phyloP scores from a whole-genome alignment of 2,329 filamentous ascomycete genomes.

The Beauveria bassiana region DNA sequence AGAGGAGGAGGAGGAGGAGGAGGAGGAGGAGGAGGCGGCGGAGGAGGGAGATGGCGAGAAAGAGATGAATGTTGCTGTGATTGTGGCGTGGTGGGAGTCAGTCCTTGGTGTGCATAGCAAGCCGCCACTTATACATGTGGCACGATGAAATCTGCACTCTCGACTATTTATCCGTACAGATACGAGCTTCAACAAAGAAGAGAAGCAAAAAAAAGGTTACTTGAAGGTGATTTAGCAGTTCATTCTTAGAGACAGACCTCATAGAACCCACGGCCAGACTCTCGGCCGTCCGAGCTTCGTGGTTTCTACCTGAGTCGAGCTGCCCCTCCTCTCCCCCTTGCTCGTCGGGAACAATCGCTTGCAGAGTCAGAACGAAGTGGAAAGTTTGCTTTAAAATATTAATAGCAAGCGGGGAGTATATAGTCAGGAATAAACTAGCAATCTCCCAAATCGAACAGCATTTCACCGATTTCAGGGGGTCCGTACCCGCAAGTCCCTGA shows the following conservation, averaged over 20 bases:
- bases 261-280: neutral
- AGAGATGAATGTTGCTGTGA: neutral
- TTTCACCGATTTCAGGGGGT: neutral
- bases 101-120: too few species aligned
- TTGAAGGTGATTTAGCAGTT: neutral
- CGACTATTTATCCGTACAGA: too few species aligned
- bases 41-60: neutral
- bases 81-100: too few species aligned
- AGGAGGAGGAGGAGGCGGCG: too few species aligned
- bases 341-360: neutral
- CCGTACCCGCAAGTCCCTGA: neutral
- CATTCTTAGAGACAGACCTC: neutral
- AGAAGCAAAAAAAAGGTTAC: neutral
- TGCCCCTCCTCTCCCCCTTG: neutral
- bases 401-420: too few species aligned
- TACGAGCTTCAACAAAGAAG: neutral
- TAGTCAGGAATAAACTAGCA: too few species aligned
- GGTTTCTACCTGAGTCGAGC: neutral
- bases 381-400: too few species aligned
- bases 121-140: too few species aligned
- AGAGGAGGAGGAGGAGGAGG: too few species aligned
- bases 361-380: neutral
- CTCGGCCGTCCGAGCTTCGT: neutral
- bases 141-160: too few species aligned
- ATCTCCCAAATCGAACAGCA: neutral